phyloP scores from a whole-genome alignment of 2,329 filamentous ascomycete genomes.

The Leptographium radiaticola region DNA sequence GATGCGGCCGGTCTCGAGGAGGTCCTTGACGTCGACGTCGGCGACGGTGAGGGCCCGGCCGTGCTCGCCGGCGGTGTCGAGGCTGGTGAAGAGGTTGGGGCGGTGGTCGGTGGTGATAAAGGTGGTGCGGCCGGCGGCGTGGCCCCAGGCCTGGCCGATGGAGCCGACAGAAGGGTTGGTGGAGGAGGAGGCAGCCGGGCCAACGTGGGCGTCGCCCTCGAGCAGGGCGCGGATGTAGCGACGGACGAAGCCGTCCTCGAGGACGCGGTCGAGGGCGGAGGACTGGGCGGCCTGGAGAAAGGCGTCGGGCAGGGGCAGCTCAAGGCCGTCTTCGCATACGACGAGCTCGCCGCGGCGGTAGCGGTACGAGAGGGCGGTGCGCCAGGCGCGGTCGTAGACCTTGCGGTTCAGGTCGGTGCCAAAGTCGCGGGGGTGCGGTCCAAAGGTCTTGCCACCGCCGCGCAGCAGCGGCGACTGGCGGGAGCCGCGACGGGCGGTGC shows the following conservation, averaged over 20 bases:
- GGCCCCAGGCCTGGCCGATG: conserved; percentile 51
- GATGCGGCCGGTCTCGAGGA: conserved; percentile 72
- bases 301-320: conserved; percentile 45
- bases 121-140: conserved; percentile 54
- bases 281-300: conserved; percentile 27
- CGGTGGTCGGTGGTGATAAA: conserved; percentile 55
- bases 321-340: conserved; percentile 66
- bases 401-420: conserved; percentile 71
- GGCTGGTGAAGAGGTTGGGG: conserved; percentile 50
- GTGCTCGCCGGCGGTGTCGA: conserved; percentile 50
- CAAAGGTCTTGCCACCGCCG: conserved; percentile 79
- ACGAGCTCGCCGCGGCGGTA: conserved; percentile 79
- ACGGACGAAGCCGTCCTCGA: conserved; percentile 35
- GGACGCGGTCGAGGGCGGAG: conserved; percentile 21
- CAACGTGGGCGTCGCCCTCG: conserved; percentile 16
- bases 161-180: conserved; percentile 8
- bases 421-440: conserved; percentile 89
- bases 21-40: conserved; percentile 93
- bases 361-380: conserved; percentile 84
- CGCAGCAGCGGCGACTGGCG: conserved; percentile 69
- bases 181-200: background rate
- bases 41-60: conserved; percentile 55
- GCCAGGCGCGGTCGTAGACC: conserved; percentile 90
- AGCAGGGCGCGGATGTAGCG: conserved; percentile 58
- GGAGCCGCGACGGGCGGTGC: conserved; percentile 64